phyloP scores from a whole-genome alignment of 495 filamentous ascomycete genomes.

The Aspergillus heteromorphus region DNA sequence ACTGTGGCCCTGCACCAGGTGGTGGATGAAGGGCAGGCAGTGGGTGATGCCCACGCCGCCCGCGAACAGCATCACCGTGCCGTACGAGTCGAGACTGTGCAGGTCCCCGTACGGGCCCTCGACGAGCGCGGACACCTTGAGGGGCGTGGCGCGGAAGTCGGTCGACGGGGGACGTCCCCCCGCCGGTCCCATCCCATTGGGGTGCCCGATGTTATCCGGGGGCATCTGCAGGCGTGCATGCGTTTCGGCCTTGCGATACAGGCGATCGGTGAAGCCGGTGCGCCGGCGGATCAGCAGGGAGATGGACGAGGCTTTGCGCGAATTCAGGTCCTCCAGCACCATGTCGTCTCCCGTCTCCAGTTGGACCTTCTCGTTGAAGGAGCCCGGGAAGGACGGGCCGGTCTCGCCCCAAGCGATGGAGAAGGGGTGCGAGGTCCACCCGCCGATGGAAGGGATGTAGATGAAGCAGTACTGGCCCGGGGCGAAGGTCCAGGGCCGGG shows the following conservation, averaged over 20 bases:
- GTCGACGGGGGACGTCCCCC: no score
- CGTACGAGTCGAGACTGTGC: constrained; percentile 60
- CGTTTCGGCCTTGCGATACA: constrained; percentile 53
- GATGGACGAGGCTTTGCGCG: constrained; percentile 29
- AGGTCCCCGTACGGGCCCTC: constrained; percentile 69
- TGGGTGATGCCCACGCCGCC: constrained; percentile 75
- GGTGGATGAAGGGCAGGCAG: constrained; percentile 62
- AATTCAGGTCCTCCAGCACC: background rate
- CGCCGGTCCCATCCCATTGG: background rate
- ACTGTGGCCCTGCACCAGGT: constrained; percentile 55
- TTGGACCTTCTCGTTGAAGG: constrained; percentile 8
- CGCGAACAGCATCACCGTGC: constrained; percentile 71
- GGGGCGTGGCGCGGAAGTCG: background rate
- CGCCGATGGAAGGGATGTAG: constrained; percentile 62
- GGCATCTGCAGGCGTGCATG: constrained; percentile 35
- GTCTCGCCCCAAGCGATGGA: constrained; percentile 34
- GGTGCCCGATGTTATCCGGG: background rate
- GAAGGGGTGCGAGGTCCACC: constrained; percentile 47
- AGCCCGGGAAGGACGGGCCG: background rate
- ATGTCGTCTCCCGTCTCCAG: background rate
- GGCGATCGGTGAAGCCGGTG: constrained; percentile 61
- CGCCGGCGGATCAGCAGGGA: constrained; percentile 65
- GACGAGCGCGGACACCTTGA: constrained; percentile 43
- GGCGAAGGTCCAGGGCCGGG: constrained; percentile 62
- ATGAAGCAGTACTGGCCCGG: constrained; percentile 67